Percentiles rank a stretch among this genome's conserved stretches.
These are phyloP conservation scores for Akebia trifoliata DNA, from an alignment of 164 flowering plant genomes.

Conservation along the genomic window DNA sequence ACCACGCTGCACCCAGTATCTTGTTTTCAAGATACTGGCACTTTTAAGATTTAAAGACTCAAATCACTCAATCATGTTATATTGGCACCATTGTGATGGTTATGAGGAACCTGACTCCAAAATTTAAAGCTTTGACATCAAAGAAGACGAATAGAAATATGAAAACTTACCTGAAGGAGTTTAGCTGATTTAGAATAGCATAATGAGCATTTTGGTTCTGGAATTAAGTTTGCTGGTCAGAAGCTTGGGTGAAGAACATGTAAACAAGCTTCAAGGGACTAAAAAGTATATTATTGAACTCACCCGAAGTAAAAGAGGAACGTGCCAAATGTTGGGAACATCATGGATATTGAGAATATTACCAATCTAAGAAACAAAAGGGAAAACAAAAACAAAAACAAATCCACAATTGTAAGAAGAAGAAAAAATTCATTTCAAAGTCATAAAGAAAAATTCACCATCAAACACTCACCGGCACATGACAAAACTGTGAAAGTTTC, in stretches of 20 bases:
- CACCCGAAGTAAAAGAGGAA: constrained; percentile 88
- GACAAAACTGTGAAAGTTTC: constrained; percentile 94
- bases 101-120: no score
- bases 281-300: constrained; percentile 21
- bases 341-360: constrained; percentile 89
- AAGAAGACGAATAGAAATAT: constrained; percentile 7
- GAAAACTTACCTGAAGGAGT: constrained; percentile 46
- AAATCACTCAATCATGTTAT: not conserved
- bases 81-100: not conserved
- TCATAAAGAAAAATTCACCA: constrained; percentile 8
- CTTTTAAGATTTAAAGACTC: not conserved
- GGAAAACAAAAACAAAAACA: not conserved
- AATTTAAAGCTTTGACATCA: not conserved
- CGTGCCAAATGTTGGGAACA: constrained; percentile 97
- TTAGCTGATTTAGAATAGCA: constrained; percentile 72
- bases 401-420: not conserved
- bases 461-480: constrained; percentile 69
- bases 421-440: not conserved
- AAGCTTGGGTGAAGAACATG: constrained; percentile 9
- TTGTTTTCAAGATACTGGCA: not conserved
- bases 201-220: constrained; percentile 93
- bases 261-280: not conserved
- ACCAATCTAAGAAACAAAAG: constrained; percentile 45
- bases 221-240: constrained; percentile 19
- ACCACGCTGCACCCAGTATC: constrained; percentile 5